Evolutionary conservation across 169 alveolate genomes (phyloP), one percentile per base, ranked within the genome.

Genomic region (Cryptosporidium tyzzeri): DNA sequence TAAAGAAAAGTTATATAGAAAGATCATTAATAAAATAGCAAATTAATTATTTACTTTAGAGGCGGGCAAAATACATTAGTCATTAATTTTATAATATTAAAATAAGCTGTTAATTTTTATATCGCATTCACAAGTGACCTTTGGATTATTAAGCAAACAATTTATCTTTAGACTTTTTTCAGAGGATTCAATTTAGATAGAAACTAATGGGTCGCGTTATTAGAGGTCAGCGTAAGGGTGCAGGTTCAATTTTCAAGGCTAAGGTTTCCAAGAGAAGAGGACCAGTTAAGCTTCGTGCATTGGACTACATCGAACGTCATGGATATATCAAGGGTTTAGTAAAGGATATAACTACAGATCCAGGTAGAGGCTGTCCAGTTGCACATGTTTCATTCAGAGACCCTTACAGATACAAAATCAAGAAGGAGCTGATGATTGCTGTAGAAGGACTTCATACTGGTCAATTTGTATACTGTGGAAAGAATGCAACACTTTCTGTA

Each of bases 331-430:
- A 95, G 95, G 99, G 99, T 69, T 97, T 98, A 50, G 98, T 98
- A 74, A 97, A 97, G 95, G 98, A 96, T 69, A 98, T 98, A 75
- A 84, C 97, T 80, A 99, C 98, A 93, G 99, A 98, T 93, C 99
- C 99, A 33, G 99, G 99, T 41, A 94, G 99, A 84, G 99, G 99
- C 29, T 99, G 99, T 21, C 99, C 99, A 21, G 93, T 98, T 29
- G 99, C 99, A 45, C 93, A 89, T 73, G 96, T 98, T 51, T 93
- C 92, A 45, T 98, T 98, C 98, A 96, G 99, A 84, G 99, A 98
- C 92, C 99, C 99, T 23, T 97, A 98, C 95, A 95, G 94, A 91
- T 98, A 95, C 94, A 96, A 97, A 93, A 94, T 95, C 69, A 93
- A 97, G 91, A 97, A 97, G 93, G 99, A 98, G 95, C 94, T 95